Percentiles rank a stretch among this genome's conserved stretches.
These are phyloP conservation scores for Colletotrichum higginsianum DNA, from an alignment of 2,329 filamentous ascomycete species.

Conservation along the genomic window DNA sequence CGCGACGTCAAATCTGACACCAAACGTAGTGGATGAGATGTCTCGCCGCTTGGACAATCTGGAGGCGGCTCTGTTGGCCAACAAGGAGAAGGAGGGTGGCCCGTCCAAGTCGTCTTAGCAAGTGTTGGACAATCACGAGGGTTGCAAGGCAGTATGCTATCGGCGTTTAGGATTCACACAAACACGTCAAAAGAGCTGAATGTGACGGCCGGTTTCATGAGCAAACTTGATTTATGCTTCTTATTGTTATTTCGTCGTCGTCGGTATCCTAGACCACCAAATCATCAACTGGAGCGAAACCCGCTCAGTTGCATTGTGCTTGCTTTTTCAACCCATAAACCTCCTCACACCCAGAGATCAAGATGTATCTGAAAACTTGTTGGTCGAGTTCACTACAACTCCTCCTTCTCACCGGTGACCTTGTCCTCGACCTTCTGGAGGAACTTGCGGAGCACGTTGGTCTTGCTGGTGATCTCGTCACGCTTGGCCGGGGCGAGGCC, in stretches of 20 bases:
- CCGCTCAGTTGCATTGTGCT: conserved; percentile 30
- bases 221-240: conserved; percentile 24
- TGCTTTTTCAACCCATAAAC: conserved; percentile 14
- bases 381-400: conserved; percentile 68
- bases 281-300: conserved; percentile 28
- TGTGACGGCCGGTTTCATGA: conserved; percentile 6
- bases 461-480: conserved; percentile 88
- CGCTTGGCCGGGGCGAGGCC: conserved; percentile 88
- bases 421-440: conserved; percentile 70
- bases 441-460: conserved; percentile 90
- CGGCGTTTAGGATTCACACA: conserved; percentile 28
- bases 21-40: conserved; percentile 90
- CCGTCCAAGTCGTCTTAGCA: conserved; percentile 54
- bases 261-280: conserved; percentile 35
- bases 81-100: conserved; percentile 60
- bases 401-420: conserved; percentile 71
- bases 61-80: conserved; percentile 78
- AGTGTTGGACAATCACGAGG: background rate
- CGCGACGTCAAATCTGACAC: background rate
- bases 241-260: conserved; percentile 29
- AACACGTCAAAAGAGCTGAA: conserved; percentile 18
- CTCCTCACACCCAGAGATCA: background rate
- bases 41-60: conserved; percentile 86
- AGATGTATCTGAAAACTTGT: conserved; percentile 16
- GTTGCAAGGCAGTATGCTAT: background rate